phyloP scores from a whole-genome alignment of 495 filamentous ascomycete species.

The Tetracladium marchalianum region DNA sequence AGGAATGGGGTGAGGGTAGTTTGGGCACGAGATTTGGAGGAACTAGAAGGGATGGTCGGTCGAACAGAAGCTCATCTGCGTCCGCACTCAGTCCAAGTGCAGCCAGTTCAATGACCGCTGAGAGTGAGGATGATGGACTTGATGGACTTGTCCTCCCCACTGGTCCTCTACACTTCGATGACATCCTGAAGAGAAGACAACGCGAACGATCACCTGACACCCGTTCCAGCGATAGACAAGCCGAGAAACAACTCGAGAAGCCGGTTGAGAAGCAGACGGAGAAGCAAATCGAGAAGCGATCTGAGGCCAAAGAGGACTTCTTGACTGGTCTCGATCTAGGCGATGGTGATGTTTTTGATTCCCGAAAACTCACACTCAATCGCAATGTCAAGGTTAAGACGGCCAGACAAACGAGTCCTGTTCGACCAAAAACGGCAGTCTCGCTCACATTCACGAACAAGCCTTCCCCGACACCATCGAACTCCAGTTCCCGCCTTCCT shows the following conservation, averaged over 20 bases:
- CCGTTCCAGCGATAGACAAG: constrained; percentile 24
- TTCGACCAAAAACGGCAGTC: constrained; percentile 60
- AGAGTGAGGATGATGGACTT: constrained; percentile 88
- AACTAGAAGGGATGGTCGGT: constrained; percentile 64
- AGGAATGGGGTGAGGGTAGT: constrained; percentile 91
- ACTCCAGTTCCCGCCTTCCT: constrained; percentile 40
- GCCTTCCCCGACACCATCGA: constrained; percentile 24
- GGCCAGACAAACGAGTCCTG: constrained; percentile 52
- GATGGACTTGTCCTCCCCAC: constrained; percentile 76
- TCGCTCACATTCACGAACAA: constrained; percentile 89
- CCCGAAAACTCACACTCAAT: constrained; percentile 74
- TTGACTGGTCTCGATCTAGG: constrained; percentile 83
- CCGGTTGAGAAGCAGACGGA: neutral
- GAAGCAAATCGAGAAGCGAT: constrained; percentile 4
- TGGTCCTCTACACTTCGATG: constrained; percentile 71
- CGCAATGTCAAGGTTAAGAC: constrained; percentile 85
- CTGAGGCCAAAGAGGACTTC: constrained; percentile 65
- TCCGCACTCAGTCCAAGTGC: constrained; percentile 86
- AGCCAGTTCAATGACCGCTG: constrained; percentile 79
- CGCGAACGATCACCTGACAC: constrained; percentile 38
- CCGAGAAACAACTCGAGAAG: constrained; percentile 9
- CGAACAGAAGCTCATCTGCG: constrained; percentile 72
- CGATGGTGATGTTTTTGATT: constrained; percentile 68
- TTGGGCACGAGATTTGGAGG: constrained; percentile 82
- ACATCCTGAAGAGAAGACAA: constrained; percentile 61